Evolutionary conservation across 306 rosid genomes (phyloP), one percentile per base, ranked within the genome.

Genomic region (Datisca glomerata): DNA sequence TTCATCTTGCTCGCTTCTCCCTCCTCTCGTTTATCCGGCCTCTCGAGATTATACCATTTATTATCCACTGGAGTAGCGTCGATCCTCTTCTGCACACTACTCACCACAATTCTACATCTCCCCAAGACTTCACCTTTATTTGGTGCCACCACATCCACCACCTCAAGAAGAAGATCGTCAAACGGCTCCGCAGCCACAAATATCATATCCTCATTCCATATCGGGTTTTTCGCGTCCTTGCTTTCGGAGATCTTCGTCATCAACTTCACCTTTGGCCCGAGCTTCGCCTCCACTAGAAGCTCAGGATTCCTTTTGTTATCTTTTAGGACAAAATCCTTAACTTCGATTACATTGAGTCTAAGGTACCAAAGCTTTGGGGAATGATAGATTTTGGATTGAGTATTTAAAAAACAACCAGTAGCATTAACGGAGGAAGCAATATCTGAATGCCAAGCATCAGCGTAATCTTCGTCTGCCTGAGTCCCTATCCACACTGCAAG

Each of bases 401-500:
- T 52, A 33, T 41, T 52, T 24, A 52, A 9, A 21, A n/a, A n/a
- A n/a, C n/a, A 52, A 9, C 0, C 58, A 41, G 21, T 39, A 18
- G 1, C 47, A n/a, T n/a, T 43, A 13, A 21, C 2, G 22, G 22
- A 37, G 13, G 41, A 18, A 12, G 44, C 52, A 0, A 37, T 28
- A 1, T 55, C 53, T 0, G 52, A 55, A 12, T 32, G 43, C 61
- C 52, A 55, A 2, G 61, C 53, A 8, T 5, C 35, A 0, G 61
- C 43, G 44, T 43, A 55, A 55, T 24, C 42, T 32, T 34, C 42
- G 29, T 52, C 79, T 4, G 74, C 79, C 4, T 72, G 79, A 43
- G 80, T 64, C 21, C 80, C 80, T 63, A 73, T 68, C 80, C 80
- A 73, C 31, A 64, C 59, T 22, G 75, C 59, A 13, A 68, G 49